Conservation (phyloP, 208 protist genomes). For the Trypanosomatidae sp. region DNA sequence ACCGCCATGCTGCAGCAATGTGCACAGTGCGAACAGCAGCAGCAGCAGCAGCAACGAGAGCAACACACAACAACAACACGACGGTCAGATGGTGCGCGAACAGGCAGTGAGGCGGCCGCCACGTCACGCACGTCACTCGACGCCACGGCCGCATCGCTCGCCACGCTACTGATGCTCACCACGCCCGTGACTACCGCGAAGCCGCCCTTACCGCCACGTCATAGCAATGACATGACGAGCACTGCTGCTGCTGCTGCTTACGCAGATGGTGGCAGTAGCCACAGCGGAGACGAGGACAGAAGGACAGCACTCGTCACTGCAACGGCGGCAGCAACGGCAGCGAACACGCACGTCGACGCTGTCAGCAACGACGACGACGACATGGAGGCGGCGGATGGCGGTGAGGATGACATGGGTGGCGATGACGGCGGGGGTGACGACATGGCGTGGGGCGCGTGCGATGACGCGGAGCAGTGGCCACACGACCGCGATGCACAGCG, state of each 20-base stretch:
- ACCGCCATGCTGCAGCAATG: no score
- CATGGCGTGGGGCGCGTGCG: constrained; percentile 1
- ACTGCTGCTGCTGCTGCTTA: neutral
- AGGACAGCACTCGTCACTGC: constrained; percentile 2
- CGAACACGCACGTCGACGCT: neutral
- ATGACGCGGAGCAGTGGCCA: neutral
- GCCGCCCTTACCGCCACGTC: no score
- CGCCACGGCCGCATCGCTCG: no score
- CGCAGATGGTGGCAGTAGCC: neutral
- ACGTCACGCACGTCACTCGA: no score
- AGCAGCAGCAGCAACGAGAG: no score
- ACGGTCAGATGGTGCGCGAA: no score
- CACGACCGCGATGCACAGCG: constrained; percentile 4
- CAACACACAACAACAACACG: no score
- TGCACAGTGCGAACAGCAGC: no score
- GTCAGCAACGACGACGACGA: constrained; percentile 3
- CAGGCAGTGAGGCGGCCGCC: no score
- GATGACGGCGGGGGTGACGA: constrained; percentile 6
- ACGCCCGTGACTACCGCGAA: no score
- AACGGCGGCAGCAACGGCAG: constrained; percentile 2
- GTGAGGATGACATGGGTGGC: neutral
- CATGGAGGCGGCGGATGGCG: neutral
- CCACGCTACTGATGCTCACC: no score
- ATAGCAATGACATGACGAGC: neutral
- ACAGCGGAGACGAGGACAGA: neutral